A percentile compares a stretch with the other conserved stretches of the same genome.
phyloP scores from a whole-genome alignment of 1,139 yeast genomes.

The Suhomyces bolitotheri region DNA sequence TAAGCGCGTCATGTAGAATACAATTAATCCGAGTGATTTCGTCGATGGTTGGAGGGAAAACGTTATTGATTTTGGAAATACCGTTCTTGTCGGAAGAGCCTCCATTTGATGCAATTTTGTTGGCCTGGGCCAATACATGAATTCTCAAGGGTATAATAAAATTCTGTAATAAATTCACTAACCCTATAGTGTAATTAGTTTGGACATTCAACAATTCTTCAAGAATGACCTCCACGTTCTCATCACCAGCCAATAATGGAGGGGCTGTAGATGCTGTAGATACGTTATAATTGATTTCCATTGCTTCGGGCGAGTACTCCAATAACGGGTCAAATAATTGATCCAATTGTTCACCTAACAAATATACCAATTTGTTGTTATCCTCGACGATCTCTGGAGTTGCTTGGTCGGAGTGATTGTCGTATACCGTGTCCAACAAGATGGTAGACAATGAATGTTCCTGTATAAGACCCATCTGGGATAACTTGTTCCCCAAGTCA shows the following conservation, averaged over 20 bases:
- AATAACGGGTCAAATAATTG: constrained; percentile 85
- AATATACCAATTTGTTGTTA: constrained; percentile 71
- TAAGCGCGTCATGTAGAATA: constrained; percentile 73
- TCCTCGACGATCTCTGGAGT: constrained; percentile 45
- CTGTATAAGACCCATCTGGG: constrained; percentile 60
- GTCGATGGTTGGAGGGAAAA: constrained; percentile 93
- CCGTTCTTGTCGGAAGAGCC: constrained; percentile 34
- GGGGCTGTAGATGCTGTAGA: constrained; percentile 31
- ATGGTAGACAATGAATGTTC: constrained; percentile 55
- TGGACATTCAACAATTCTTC: constrained; percentile 71
- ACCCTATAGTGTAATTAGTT: constrained; percentile 66
- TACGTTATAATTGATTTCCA: constrained; percentile 64
- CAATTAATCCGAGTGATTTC: constrained; percentile 89
- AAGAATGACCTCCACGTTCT: constrained; percentile 47
- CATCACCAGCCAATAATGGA: constrained; percentile 19
- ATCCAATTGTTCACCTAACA: constrained; percentile 82
- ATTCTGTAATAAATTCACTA: constrained; percentile 74
- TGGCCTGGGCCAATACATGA: constrained; percentile 48
- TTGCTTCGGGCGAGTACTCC: constrained; percentile 88
- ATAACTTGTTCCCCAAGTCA: constrained; percentile 54
- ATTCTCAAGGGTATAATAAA: constrained; percentile 79
- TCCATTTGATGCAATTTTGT: constrained; percentile 18
- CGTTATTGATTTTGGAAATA: constrained; percentile 65
- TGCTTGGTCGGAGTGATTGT: constrained; percentile 39
- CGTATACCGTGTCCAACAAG: constrained; percentile 74